A percentile compares a stretch with the other conserved stretches of the same genome.
phyloP scores from a whole-genome alignment of 495 filamentous ascomycete genomes.

The Hypomontagnella submonticulosa region DNA sequence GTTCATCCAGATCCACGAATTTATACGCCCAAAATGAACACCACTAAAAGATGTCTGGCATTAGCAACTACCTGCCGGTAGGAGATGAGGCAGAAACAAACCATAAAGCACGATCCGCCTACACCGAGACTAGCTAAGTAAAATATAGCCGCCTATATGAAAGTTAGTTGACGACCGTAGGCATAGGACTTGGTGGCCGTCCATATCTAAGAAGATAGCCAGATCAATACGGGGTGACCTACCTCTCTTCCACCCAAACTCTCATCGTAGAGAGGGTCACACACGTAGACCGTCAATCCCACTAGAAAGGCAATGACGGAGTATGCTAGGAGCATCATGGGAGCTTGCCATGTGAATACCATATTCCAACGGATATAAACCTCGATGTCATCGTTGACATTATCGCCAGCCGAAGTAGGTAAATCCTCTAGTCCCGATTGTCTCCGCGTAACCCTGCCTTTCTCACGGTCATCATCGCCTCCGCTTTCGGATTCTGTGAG shows the following conservation, averaged over 20 bases:
- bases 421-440: not conserved
- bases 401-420: not conserved
- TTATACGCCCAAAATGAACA: conserved; percentile 48
- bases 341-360: conserved; percentile 51
- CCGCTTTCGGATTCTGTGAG: conserved; percentile 2
- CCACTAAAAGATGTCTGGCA: conserved; percentile 9
- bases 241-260: conserved; percentile 17
- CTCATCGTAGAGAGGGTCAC: conserved; percentile 38
- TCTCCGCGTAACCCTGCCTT: not conserved
- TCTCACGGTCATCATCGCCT: conserved; percentile 8
- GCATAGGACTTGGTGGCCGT: not conserved
- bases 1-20: conserved; percentile 43
- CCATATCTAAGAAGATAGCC: not conserved
- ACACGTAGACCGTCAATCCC: conserved; percentile 46
- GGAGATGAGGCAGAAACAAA: conserved; percentile 5
- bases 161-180: not conserved
- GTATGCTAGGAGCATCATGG: conserved; percentile 48
- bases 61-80: not conserved
- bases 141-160: conserved; percentile 39
- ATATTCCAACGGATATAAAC: conserved; percentile 36
- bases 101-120: conserved; percentile 36
- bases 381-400: not conserved
- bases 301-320: conserved; percentile 41
- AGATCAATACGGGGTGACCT: not conserved
- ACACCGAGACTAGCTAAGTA: conserved; percentile 35